phyloP scores from a whole-genome alignment of 345 rosid species.

The Mercurialis annua region DNA sequence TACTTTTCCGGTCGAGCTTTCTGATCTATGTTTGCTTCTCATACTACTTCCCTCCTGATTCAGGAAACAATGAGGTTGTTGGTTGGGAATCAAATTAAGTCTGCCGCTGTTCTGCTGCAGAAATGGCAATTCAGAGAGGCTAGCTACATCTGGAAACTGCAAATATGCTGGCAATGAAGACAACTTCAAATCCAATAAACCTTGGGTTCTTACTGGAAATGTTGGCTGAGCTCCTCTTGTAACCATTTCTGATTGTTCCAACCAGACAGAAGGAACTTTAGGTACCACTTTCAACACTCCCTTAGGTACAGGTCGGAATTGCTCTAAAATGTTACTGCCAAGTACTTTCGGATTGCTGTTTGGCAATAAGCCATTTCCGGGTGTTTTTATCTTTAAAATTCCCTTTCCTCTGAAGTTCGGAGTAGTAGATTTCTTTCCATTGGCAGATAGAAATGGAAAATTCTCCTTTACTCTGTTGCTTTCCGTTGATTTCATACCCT shows the following conservation, averaged over 20 bases:
- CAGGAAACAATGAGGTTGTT: constrained; percentile 32
- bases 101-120: constrained; percentile 26
- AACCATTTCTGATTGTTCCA: constrained; percentile 27
- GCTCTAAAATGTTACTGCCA: constrained; percentile 21
- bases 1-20: constrained; percentile 25
- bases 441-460: constrained; percentile 21
- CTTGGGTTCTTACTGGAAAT: constrained; percentile 22
- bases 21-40: constrained; percentile 23
- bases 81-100: constrained; percentile 24
- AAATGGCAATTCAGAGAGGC: constrained; percentile 26
- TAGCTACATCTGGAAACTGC: constrained; percentile 24
- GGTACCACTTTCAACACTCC: constrained; percentile 59
- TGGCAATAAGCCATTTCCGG: constrained; percentile 25
- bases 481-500: constrained; percentile 27
- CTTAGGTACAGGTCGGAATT: constrained; percentile 39
- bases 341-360: constrained; percentile 26
- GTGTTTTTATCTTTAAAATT: constrained; percentile 39
- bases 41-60: constrained; percentile 35
- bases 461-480: constrained; percentile 23
- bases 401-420: constrained; percentile 37
- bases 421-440: constrained; percentile 23
- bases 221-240: constrained; percentile 27
- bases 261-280: constrained; percentile 32
- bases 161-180: constrained; percentile 31
- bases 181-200: constrained; percentile 24